Percentiles rank a stretch among this genome's conserved stretches.
Conservation (phyloP, 345 rosid species). For the Dipteronia sinensis region DNA sequence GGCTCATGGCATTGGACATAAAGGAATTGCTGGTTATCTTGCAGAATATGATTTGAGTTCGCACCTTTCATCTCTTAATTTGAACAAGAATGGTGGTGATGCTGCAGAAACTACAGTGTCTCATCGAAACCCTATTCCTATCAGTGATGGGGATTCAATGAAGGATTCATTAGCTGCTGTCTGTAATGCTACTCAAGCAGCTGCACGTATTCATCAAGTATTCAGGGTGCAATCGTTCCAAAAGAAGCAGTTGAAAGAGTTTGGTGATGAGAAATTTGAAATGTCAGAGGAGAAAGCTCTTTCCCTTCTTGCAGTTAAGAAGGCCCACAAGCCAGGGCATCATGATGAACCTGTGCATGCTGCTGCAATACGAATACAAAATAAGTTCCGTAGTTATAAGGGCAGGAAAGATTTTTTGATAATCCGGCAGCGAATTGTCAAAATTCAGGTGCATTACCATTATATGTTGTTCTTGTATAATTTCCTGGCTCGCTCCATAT, state of each 20-base stretch:
- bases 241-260: conserved; percentile 69
- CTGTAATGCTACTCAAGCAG: conserved; percentile 84
- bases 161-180: conserved; percentile 85
- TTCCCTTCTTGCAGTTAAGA: conserved; percentile 62
- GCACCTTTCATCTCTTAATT: conserved; percentile 55
- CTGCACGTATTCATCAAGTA: conserved; percentile 85
- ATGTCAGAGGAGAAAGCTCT: conserved; percentile 73
- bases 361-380: conserved; percentile 85
- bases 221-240: conserved; percentile 94
- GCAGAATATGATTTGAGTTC: conserved; percentile 73
- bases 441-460: conserved; percentile 64
- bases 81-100: conserved; percentile 44
- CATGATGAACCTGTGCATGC: conserved; percentile 65
- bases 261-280: conserved; percentile 50
- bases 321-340: conserved; percentile 47
- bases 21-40: conserved; percentile 94
- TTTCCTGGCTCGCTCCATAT: too few species aligned
- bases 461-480: too few species aligned
- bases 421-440: conserved; percentile 74
- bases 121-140: conserved; percentile 38
- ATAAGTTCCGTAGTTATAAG: conserved; percentile 87
- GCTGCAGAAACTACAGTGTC: conserved; percentile 28
- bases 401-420: conserved; percentile 81
- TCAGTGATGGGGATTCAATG: conserved; percentile 45
- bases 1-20: conserved; percentile 82